Evolutionary conservation across 1,139 yeast genomes (phyloP), one percentile per base, ranked within the genome.

Genomic region (Kodamaea plutei): DNA sequence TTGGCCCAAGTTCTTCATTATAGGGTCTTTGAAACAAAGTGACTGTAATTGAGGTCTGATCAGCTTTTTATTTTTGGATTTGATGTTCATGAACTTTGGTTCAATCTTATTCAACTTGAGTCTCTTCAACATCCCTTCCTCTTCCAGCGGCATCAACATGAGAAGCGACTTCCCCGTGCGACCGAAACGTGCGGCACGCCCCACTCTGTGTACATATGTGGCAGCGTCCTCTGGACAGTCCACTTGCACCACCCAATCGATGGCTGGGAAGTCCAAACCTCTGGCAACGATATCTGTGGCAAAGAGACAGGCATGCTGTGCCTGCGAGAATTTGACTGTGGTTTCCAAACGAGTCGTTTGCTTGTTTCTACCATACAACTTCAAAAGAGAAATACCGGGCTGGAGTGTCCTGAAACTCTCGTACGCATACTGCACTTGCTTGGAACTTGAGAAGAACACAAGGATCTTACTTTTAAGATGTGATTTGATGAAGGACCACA

Each of bases 271-370:
- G 60, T 91, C 99, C 34, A 91, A 73, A 9, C 99, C 99, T 55
- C 99, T 72, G 1, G 99, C 97, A 17, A 89, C 97, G 34, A 91
- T 85, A 62, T 91, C 99, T 0, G 99, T 91, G 3, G 97, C 95
- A 54, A 91, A 83, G 28, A 91, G 62, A 61, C 96, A 89, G 9
- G 87, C 91, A 39, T 84, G 78, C 44, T 84, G 88, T 2, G 96
- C 85, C 36, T 82, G 78, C 9, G 93, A 76, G 53, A 89, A 91
- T 56, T 88, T 85, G 39, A 73, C 73, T 2, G 95, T 80, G 8
- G 95, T 84, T 51, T 93, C 98, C 37, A 89, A 72, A 50, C 99
- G 73, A 1, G 96, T 84, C 7, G 88, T 80, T 55, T 91, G 98
- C 54, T 91, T 91, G 57, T 91, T 96, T 48, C 96, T 79, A 4